Conservation (phyloP, 2,329 filamentous ascomycete species). For the Boeremia lycopersici region DNA sequence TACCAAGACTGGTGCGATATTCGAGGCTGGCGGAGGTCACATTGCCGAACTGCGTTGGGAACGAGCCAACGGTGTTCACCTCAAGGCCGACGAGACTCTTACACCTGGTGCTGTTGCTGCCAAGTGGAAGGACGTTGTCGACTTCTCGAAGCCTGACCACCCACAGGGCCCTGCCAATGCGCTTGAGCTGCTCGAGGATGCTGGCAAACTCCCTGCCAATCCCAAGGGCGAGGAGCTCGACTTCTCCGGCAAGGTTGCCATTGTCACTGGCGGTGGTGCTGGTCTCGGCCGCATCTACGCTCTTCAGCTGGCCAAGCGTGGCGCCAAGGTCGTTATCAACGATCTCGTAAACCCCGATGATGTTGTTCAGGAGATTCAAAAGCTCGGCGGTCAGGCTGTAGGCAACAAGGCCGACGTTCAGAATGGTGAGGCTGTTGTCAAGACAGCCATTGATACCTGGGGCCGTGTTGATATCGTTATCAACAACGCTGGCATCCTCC, state of each 20-base stretch:
- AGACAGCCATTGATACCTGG: slow-evolving; percentile 90
- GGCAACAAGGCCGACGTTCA: slow-evolving; percentile 93
- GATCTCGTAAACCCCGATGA: slow-evolving; percentile 91
- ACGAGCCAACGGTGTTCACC: slow-evolving; percentile 83
- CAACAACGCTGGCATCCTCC: slow-evolving; percentile 97
- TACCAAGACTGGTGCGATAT: slow-evolving; percentile 87
- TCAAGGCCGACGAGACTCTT: slow-evolving; percentile 86
- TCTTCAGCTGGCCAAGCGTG: slow-evolving; percentile 83
- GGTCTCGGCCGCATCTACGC: slow-evolving; percentile 88
- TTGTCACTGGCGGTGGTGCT: slow-evolving; percentile 46
- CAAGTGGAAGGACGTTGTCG: slow-evolving; percentile 85
- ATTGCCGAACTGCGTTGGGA: slow-evolving; percentile 95
- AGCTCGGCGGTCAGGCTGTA: slow-evolving; percentile 84
- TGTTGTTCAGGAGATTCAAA: slow-evolving; percentile 91
- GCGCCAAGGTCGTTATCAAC: slow-evolving; percentile 89
- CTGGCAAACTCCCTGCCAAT: slow-evolving; percentile 38
- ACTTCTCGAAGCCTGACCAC: slow-evolving; percentile 85
- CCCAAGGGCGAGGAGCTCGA: slow-evolving; percentile 40
- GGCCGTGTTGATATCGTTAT: slow-evolving; percentile 93
- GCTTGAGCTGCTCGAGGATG: slow-evolving; percentile 66
- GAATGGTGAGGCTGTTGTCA: slow-evolving; percentile 88
- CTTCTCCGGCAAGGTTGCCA: slow-evolving; percentile 48
- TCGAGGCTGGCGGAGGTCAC: slow-evolving; percentile 91
- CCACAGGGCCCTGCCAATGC: slow-evolving; percentile 88
- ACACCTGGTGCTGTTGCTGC: slow-evolving; percentile 86